Percentiles rank a stretch among this genome's conserved stretches.
Conservation (phyloP, 495 filamentous ascomycete species). For the Podospora sp. region DNA sequence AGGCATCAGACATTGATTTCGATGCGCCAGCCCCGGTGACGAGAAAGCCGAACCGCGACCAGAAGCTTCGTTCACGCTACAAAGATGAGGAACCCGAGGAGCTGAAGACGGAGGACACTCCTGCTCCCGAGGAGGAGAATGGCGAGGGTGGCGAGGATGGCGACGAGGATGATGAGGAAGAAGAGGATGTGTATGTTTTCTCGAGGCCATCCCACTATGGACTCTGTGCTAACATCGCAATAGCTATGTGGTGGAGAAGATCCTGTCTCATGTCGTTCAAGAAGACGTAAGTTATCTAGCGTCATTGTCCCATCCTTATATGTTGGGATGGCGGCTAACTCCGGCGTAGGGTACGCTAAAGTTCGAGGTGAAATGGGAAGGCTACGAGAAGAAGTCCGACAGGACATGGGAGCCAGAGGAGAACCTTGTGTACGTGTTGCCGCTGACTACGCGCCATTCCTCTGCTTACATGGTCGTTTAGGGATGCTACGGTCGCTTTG, state of each 20-base stretch:
- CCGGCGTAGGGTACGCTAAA: slow-evolving; percentile 40
- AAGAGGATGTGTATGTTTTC: slow-evolving; percentile 41
- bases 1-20: slow-evolving; percentile 35
- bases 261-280: slow-evolving; percentile 54
- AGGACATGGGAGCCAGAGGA: slow-evolving; percentile 64
- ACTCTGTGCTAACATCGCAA: background rate
- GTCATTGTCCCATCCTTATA: background rate
- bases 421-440: slow-evolving; percentile 51
- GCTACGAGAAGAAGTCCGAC: slow-evolving; percentile 60
- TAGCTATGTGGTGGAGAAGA: slow-evolving; percentile 62
- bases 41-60: slow-evolving; percentile 29
- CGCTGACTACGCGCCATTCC: background rate
- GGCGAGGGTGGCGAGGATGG: slow-evolving; percentile 44
- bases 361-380: slow-evolving; percentile 64
- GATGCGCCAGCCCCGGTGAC: slow-evolving; percentile 19
- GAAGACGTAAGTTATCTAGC: slow-evolving; percentile 42
- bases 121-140: slow-evolving; percentile 22
- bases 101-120: slow-evolving; percentile 28
- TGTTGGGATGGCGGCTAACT: slow-evolving; percentile 2
- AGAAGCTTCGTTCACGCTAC: slow-evolving; percentile 29
- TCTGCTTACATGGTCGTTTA: slow-evolving; percentile 29
- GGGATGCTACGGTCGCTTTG: slow-evolving; percentile 47
- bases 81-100: slow-evolving; percentile 10
- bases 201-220: background rate
- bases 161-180: slow-evolving; percentile 43